Percentiles rank a stretch among this genome's conserved stretches.
phyloP scores from a whole-genome alignment of 257 asterid species.

The Craterostigma plantagineum region DNA sequence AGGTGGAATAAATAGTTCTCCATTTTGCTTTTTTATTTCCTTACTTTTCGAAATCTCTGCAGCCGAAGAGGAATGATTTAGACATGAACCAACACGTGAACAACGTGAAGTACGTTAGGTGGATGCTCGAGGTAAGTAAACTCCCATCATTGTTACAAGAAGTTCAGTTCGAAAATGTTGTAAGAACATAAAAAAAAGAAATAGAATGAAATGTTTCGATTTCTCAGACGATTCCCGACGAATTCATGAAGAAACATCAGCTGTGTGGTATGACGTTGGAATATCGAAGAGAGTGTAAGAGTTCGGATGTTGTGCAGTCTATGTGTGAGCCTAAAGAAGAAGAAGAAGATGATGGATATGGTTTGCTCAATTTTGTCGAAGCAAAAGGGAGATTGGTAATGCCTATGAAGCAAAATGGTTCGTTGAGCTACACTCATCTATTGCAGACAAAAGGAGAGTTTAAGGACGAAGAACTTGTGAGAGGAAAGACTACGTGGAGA shows the following conservation, averaged over 20 bases:
- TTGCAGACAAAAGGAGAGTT: constrained; percentile 33
- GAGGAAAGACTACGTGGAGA: constrained; percentile 68
- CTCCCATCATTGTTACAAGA: no score
- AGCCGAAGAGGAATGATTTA: constrained; percentile 85
- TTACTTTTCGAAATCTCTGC: constrained; percentile 10
- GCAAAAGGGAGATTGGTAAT: constrained; percentile 1
- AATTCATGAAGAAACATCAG: constrained; percentile 57
- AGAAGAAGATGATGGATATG: constrained; percentile 9
- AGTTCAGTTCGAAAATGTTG: no score
- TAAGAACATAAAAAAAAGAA: neutral
- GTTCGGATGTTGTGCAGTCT: constrained; percentile 57
- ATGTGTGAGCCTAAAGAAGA: constrained; percentile 41
- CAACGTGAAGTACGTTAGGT: constrained; percentile 67
- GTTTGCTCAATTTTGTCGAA: no score
- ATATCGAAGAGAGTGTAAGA: constrained; percentile 80
- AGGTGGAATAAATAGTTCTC: neutral
- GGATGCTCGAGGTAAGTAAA: constrained; percentile 84
- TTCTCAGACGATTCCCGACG: constrained; percentile 65
- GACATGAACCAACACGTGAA: constrained; percentile 97
- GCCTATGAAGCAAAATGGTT: constrained; percentile 13
- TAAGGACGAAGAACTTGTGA: constrained; percentile 56
- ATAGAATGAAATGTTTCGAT: no score
- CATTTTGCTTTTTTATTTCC: neutral
- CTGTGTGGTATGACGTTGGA: constrained; percentile 42
- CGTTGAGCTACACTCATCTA: constrained; percentile 39